Conservation (phyloP, 106 monocot species). For the Posidonia australis region DNA sequence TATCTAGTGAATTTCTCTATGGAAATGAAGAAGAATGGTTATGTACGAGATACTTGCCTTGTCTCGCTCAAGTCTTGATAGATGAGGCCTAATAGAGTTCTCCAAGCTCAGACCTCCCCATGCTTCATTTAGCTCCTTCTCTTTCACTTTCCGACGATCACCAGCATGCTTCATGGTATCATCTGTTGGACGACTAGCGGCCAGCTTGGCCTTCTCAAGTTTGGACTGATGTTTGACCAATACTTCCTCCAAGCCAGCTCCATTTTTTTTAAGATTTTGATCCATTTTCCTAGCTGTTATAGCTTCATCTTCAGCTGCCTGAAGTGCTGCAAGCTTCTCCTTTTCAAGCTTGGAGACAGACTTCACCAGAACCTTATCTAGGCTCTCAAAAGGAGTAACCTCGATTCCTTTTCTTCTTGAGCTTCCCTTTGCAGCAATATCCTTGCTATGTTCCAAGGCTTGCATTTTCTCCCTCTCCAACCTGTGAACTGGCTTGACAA, state of each 20-base stretch:
- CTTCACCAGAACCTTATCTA: constrained; percentile 41
- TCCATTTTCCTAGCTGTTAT: constrained; percentile 8
- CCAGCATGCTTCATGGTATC: constrained; percentile 16
- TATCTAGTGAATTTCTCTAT: not conserved
- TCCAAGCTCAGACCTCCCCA: constrained; percentile 90
- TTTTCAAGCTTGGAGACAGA: constrained; percentile 34
- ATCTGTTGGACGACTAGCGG: constrained; percentile 11
- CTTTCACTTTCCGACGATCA: constrained; percentile 41
- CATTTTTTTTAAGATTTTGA: constrained; percentile 10
- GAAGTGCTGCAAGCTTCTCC: constrained; percentile 19
- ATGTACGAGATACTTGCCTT: not conserved
- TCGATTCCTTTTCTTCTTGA: not conserved
- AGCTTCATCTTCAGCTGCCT: not conserved
- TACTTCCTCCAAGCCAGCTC: constrained; percentile 34
- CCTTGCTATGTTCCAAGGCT: constrained; percentile 15
- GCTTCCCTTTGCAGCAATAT: not conserved
- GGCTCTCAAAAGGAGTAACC: constrained; percentile 12
- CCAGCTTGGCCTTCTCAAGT: constrained; percentile 46
- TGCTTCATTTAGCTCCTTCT: constrained; percentile 64
- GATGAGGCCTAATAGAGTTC: constrained; percentile 52
- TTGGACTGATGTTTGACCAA: constrained; percentile 54
- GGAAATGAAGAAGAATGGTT: constrained; percentile 2
- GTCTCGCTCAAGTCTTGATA: constrained; percentile 33
- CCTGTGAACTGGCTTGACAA: constrained; percentile 41
- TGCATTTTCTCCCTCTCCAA: constrained; percentile 51